Evolutionary conservation across 2,329 filamentous ascomycete species (phyloP).

Genomic region (Aspergillus japonicus): DNA sequence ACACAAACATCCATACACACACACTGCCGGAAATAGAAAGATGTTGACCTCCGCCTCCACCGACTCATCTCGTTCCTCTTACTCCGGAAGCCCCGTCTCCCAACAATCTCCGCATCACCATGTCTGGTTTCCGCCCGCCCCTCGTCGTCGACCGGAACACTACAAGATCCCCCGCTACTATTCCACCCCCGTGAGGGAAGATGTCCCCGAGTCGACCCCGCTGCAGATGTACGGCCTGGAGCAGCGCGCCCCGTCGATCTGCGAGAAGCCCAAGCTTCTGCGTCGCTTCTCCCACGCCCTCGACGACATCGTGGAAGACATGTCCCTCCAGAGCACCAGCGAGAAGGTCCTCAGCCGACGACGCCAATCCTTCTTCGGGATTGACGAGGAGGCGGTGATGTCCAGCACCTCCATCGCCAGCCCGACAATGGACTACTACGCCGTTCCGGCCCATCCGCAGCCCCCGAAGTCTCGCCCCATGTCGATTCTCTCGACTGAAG

Average conservation of each 20-base stretch:
- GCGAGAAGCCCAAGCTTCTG: conserved; percentile 28
- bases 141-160: conserved; percentile 22
- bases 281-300: conserved; percentile 37
- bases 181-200: conserved; percentile 32
- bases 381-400: conserved; percentile 11
- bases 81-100: conserved; percentile 25
- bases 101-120: conserved; percentile 28
- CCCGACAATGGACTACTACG: conserved; percentile 16
- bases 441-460: conserved; percentile 16
- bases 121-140: conserved; percentile 25
- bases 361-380: conserved; percentile 28
- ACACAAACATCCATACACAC: not conserved
- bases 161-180: conserved; percentile 35
- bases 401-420: conserved; percentile 10
- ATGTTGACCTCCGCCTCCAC: conserved; percentile 30
- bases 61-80: conserved; percentile 31
- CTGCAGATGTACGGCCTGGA: conserved; percentile 35
- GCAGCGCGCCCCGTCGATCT: conserved; percentile 34
- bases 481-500: conserved; percentile 28
- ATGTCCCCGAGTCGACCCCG: conserved; percentile 30
- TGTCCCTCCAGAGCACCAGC: conserved; percentile 25
- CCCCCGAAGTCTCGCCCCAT: conserved; percentile 22
- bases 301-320: conserved; percentile 37
- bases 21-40: not conserved
- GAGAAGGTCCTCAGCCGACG: conserved; percentile 27